A percentile compares a stretch with the other conserved stretches of the same genome.
These are phyloP conservation scores for Hypoxylon sp. DNA, from an alignment of 2,329 filamentous ascomycete species.

Conservation along the genomic window DNA sequence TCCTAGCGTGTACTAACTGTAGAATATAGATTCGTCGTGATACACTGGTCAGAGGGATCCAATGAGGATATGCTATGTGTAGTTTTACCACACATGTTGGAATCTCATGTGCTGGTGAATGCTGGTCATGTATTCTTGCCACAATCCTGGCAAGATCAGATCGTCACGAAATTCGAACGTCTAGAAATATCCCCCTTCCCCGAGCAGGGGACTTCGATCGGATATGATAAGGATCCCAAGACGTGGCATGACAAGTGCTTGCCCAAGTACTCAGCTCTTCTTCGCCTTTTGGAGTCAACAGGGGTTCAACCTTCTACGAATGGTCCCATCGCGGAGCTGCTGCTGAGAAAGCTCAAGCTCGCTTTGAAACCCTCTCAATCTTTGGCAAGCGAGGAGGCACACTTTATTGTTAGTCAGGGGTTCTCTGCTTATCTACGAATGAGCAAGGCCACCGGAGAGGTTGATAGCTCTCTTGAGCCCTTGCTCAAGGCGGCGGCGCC, in stretches of 20 bases:
- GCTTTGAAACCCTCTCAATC: slow-evolving; percentile 69
- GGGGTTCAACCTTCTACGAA: slow-evolving; percentile 72
- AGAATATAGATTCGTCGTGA: slow-evolving; percentile 71
- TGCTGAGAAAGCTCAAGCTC: slow-evolving; percentile 72
- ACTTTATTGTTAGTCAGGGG: slow-evolving; percentile 78
- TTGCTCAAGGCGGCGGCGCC: slow-evolving; percentile 72
- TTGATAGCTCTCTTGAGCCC: slow-evolving; percentile 70
- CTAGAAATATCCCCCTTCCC: slow-evolving; percentile 71
- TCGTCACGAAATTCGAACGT: slow-evolving; percentile 73
- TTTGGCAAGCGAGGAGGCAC: slow-evolving; percentile 68
- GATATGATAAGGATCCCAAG: slow-evolving; percentile 67
- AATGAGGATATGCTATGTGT: slow-evolving; percentile 76
- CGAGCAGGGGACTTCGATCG: slow-evolving; percentile 61
- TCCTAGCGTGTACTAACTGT: slow-evolving; percentile 39
- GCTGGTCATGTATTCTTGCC: slow-evolving; percentile 66
- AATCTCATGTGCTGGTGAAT: slow-evolving; percentile 61
- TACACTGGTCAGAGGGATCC: slow-evolving; percentile 72
- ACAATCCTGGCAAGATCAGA: slow-evolving; percentile 76
- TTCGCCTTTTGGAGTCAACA: slow-evolving; percentile 69
- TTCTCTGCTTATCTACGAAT: slow-evolving; percentile 77
- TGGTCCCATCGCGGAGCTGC: slow-evolving; percentile 69
- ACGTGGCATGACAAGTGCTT: slow-evolving; percentile 70
- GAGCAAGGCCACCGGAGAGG: slow-evolving; percentile 64
- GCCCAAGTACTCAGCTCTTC: slow-evolving; percentile 72
- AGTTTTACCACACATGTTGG: slow-evolving; percentile 71